These are phyloP conservation scores for Hura crepitans DNA, from an alignment of 441 rosid genomes.

Conservation along the genomic window DNA sequence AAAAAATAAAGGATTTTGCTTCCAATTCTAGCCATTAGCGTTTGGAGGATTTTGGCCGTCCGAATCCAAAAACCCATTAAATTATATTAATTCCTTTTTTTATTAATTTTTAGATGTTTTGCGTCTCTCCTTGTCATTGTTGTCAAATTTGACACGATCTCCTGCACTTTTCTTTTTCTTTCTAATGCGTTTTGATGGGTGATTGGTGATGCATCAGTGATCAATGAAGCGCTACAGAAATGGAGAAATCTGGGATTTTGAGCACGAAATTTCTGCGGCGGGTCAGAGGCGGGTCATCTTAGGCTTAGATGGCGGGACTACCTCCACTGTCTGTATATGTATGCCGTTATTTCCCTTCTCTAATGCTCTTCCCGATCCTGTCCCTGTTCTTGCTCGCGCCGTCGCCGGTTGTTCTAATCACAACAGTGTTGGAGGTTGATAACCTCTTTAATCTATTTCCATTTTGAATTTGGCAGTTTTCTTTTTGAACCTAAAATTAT, in stretches of 20 bases:
- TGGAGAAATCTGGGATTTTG: conserved; percentile 66
- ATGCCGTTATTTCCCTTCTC: conserved; percentile 49
- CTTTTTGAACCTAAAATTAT: not conserved
- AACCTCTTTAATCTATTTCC: not conserved
- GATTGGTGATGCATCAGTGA: not conserved
- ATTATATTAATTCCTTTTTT: not conserved
- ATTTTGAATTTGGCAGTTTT: not conserved
- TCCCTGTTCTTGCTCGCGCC: conserved; percentile 59
- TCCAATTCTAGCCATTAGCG: too few species aligned
- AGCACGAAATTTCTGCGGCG: conserved; percentile 29
- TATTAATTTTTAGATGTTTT: not conserved
- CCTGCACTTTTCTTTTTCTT: too few species aligned
- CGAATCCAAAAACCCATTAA: too few species aligned
- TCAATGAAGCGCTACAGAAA: conserved; percentile 53
- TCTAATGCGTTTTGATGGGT: not conserved
- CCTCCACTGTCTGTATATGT: conserved; percentile 68
- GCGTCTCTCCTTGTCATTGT: conserved; percentile 1
- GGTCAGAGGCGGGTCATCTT: conserved; percentile 37
- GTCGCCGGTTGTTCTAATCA: conserved; percentile 69
- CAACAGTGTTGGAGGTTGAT: conserved; percentile 67
- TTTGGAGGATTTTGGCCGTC: too few species aligned
- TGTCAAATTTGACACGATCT: not conserved
- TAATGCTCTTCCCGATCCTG: conserved; percentile 42
- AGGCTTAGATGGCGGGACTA: conserved; percentile 68
- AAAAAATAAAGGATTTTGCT: too few species aligned